Conservation (phyloP, 495 filamentous ascomycete species). For the Achaetomiella virescens region DNA sequence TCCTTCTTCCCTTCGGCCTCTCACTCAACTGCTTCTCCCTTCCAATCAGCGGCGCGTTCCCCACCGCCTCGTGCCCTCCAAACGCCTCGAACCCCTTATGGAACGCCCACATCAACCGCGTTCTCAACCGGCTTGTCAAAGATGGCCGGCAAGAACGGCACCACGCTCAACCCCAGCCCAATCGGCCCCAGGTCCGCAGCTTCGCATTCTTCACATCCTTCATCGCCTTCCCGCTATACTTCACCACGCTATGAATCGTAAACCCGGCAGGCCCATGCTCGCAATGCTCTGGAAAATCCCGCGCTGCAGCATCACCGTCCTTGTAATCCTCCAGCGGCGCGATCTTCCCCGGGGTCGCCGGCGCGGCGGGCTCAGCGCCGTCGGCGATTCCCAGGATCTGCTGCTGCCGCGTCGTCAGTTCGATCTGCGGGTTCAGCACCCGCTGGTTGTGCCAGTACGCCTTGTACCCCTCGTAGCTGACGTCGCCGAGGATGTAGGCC, state of each 20-base stretch:
- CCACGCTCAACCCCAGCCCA: constrained; percentile 79
- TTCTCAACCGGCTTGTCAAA: constrained; percentile 93
- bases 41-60: constrained; percentile 46
- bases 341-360: constrained; percentile 46
- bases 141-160: constrained; percentile 80
- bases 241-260: constrained; percentile 88
- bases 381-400: constrained; percentile 30
- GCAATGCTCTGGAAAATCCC: constrained; percentile 86
- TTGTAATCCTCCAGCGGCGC: constrained; percentile 81
- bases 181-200: constrained; percentile 81
- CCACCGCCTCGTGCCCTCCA: constrained; percentile 57
- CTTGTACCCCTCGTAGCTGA: constrained; percentile 91
- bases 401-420: constrained; percentile 36
- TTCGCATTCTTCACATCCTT: constrained; percentile 69
- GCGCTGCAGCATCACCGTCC: constrained; percentile 84
- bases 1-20: constrained; percentile 52
- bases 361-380: constrained; percentile 2
- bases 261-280: constrained; percentile 89
- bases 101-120: constrained; percentile 83
- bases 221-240: constrained; percentile 74
- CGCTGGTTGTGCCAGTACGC: constrained; percentile 78
- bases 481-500: constrained; percentile 87
- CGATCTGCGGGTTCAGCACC: constrained; percentile 43
- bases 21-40: constrained; percentile 48
- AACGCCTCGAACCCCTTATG: constrained; percentile 65